These are phyloP conservation scores for Plasmodium cynomolgi DNA, from an alignment of 169 alveolate species.

Conservation along the genomic window DNA sequence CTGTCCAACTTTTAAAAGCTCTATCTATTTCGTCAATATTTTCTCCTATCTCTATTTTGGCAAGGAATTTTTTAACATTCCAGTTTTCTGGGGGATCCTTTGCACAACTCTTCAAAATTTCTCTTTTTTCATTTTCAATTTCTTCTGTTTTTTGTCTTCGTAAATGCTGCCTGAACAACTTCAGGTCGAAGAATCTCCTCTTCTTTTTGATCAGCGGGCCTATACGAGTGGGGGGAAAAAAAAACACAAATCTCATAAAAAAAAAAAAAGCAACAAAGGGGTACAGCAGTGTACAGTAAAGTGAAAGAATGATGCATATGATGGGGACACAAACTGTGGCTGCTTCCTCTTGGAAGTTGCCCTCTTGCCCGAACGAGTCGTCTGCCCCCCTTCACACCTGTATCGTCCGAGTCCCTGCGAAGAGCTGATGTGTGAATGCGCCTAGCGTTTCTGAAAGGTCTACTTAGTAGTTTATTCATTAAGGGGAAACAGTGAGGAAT, in stretches of 20 bases:
- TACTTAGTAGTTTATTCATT: slow-evolving; percentile 25
- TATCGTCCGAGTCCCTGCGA: slow-evolving; percentile 65
- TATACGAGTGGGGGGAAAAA: background rate
- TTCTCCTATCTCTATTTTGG: slow-evolving; percentile 84
- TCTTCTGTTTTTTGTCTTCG: slow-evolving; percentile 83
- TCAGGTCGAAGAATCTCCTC: slow-evolving; percentile 83
- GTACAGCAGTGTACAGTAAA: background rate
- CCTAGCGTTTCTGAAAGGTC: slow-evolving; percentile 28
- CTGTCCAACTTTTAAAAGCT: slow-evolving; percentile 85
- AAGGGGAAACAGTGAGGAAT: background rate
- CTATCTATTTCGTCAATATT: slow-evolving; percentile 87
- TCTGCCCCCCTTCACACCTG: slow-evolving; percentile 23
- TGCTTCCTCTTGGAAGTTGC: background rate
- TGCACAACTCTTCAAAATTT: slow-evolving; percentile 81
- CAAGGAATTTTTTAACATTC: slow-evolving; percentile 84
- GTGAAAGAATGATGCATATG: background rate
- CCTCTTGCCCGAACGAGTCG: background rate
- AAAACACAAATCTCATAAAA: background rate
- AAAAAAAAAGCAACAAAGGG: background rate
- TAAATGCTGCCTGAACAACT: slow-evolving; percentile 81
- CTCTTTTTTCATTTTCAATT: slow-evolving; percentile 83
- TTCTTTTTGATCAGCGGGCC: slow-evolving; percentile 85
- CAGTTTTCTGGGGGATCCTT: slow-evolving; percentile 88
- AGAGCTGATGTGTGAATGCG: slow-evolving; percentile 31
- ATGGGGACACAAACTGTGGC: background rate